Evolutionary conservation across 2,329 filamentous ascomycete genomes (phyloP).

Genomic region (Pseudocercospora musae): DNA sequence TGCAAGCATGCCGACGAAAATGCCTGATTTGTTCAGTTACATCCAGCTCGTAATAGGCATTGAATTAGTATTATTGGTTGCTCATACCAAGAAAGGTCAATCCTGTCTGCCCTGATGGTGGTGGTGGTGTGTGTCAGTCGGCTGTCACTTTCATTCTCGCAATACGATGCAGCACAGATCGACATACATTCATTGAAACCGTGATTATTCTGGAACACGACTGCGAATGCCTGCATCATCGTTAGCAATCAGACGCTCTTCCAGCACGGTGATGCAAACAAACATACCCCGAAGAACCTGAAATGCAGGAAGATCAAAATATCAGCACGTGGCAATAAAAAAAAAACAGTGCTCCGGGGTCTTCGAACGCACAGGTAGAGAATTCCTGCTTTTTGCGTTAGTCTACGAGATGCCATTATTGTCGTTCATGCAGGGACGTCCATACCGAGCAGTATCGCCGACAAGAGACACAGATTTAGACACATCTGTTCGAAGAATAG

Average conservation of each 20-base stretch:
- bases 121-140: background rate
- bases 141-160: background rate
- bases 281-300: slow-evolving; percentile 2
- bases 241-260: background rate
- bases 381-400: slow-evolving; percentile 52
- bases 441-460: slow-evolving; percentile 66
- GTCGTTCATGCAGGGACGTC: background rate
- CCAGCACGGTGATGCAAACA: background rate
- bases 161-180: background rate
- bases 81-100: slow-evolving; percentile 69
- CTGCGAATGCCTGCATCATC: slow-evolving; percentile 62
- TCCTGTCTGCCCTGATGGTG: slow-evolving; percentile 58
- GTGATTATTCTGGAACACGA: slow-evolving; percentile 73
- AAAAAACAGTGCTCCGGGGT: slow-evolving; percentile 11
- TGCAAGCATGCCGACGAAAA: slow-evolving; percentile 64
- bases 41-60: background rate
- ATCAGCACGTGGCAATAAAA: background rate
- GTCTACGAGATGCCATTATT: background rate
- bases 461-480: slow-evolving; percentile 74
- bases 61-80: background rate
- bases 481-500: slow-evolving; percentile 75
- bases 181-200: slow-evolving; percentile 65
- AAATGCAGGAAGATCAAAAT: background rate
- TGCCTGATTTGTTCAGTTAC: slow-evolving; percentile 40
- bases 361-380: slow-evolving; percentile 70